Evolutionary conservation across 148 eudicot species (phyloP).

Genomic region (Vaccinium vitisidaea): DNA sequence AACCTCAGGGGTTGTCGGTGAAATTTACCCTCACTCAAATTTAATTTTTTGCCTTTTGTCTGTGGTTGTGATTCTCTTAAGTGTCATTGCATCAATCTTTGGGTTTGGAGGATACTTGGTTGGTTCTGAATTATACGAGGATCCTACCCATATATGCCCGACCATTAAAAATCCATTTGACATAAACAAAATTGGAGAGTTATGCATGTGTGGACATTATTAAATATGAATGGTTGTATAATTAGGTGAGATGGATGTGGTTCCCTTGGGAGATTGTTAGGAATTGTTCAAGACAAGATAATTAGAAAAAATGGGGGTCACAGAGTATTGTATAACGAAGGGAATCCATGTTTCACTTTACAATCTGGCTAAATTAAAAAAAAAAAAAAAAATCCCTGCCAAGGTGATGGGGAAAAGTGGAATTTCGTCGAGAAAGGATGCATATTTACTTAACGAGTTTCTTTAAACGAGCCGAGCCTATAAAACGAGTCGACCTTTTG

Average conservation of each 20-base stretch:
- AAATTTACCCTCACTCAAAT: neutral
- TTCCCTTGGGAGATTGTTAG: neutral
- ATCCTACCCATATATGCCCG: neutral
- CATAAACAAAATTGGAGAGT: neutral
- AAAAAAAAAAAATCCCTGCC: no score
- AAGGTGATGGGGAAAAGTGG: neutral
- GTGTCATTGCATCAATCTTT: neutral
- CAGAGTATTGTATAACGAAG: neutral
- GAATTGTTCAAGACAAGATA: neutral
- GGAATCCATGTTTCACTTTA: neutral
- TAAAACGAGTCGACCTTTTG: no score
- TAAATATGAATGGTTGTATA: neutral
- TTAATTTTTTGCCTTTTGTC: neutral
- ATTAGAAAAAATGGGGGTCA: neutral
- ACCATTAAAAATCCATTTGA: neutral
- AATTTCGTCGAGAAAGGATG: neutral
- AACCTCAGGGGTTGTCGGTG: no score
- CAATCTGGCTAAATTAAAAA: neutral
- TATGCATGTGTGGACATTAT: neutral
- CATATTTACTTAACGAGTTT: no score
- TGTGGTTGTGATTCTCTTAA: neutral
- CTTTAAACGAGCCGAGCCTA: no score
- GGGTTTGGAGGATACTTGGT: neutral
- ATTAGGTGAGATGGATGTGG: neutral
- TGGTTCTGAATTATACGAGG: neutral